phyloP scores from a whole-genome alignment of 495 filamentous ascomycete genomes.

The Bacidia gigantensis region DNA sequence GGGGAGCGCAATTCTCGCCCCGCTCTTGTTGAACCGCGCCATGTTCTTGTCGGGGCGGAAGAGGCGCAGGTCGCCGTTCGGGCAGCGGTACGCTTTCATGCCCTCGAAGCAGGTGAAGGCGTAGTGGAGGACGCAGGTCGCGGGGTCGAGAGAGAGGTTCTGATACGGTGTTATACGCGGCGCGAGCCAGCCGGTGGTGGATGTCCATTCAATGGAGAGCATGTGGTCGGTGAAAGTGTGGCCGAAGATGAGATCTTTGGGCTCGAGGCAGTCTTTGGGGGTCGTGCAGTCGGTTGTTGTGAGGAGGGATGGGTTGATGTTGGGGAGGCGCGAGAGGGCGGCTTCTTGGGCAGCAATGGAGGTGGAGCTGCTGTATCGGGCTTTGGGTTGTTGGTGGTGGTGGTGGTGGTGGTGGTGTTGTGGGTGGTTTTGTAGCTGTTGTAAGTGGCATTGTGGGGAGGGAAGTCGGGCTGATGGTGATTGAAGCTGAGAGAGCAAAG shows the following conservation, averaged over 20 bases:
- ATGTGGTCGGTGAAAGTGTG: conserved; percentile 96
- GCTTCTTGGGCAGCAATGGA: conserved; percentile 38
- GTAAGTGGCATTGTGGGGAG: conserved; percentile 19
- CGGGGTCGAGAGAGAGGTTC: conserved; percentile 89
- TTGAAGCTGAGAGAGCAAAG: not conserved
- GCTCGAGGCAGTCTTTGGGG: conserved; percentile 57
- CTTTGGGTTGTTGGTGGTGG: conserved; percentile 25
- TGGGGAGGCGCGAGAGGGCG: conserved; percentile 38
- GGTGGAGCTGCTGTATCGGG: conserved; percentile 37
- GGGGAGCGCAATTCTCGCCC: conserved; percentile 80
- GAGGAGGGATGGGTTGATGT: conserved; percentile 65
- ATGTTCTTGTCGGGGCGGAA: conserved; percentile 98
- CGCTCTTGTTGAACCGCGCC: conserved; percentile 79
- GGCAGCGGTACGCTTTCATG: conserved; percentile 95
- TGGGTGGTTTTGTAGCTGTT: conserved; percentile 10
- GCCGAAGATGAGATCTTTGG: conserved; percentile 76
- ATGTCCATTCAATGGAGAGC: conserved; percentile 90
- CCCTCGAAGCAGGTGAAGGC: conserved; percentile 95
- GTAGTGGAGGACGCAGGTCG: conserved; percentile 96
- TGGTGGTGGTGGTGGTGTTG: conserved; percentile 4
- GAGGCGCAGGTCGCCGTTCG: conserved; percentile 55
- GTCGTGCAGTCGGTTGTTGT: conserved; percentile 56
- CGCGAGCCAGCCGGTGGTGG: conserved; percentile 61
- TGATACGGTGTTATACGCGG: conserved; percentile 85
- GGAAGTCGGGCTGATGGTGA: conserved; percentile 12